Percentiles rank a stretch among this genome's conserved stretches.
phyloP scores from a whole-genome alignment of 495 filamentous ascomycete genomes.

The Xylaria bambusicola region DNA sequence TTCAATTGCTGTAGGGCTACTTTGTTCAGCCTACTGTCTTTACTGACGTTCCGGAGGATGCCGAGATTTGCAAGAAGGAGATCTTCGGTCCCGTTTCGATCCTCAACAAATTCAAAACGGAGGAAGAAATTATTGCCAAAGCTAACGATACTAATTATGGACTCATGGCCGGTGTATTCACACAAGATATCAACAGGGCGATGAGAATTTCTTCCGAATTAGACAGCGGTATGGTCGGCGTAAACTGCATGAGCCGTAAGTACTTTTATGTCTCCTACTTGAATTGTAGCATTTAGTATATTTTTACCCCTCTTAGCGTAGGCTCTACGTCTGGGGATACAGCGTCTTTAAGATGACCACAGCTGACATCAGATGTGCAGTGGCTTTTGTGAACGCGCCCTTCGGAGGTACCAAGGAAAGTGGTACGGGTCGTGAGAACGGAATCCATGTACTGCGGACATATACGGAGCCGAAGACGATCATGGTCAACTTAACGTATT shows the following conservation, averaged over 20 bases:
- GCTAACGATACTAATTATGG: slow-evolving; percentile 56
- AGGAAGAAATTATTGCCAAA: slow-evolving; percentile 52
- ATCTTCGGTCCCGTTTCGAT: slow-evolving; percentile 57
- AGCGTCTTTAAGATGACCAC: no score
- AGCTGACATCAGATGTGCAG: no score
- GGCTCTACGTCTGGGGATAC: no score
- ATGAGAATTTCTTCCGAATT: slow-evolving; percentile 51
- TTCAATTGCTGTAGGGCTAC: slow-evolving; percentile 31
- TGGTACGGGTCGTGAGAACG: slow-evolving; percentile 51
- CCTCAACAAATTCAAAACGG: slow-evolving; percentile 54
- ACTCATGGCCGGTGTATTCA: slow-evolving; percentile 52
- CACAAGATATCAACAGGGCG: slow-evolving; percentile 51
- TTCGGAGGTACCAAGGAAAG: slow-evolving; percentile 58
- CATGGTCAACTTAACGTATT: slow-evolving; percentile 44
- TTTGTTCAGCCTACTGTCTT: slow-evolving; percentile 55
- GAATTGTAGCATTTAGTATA: no score
- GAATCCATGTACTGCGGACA: slow-evolving; percentile 42
- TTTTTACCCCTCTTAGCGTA: no score
- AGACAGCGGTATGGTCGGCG: slow-evolving; percentile 54
- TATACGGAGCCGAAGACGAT: slow-evolving; percentile 54
- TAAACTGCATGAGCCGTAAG: slow-evolving; percentile 45
- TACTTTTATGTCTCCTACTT: no score
- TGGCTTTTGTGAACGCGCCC: slow-evolving; percentile 32
- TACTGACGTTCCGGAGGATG: slow-evolving; percentile 43
- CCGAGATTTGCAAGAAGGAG: slow-evolving; percentile 51